phyloP scores from a whole-genome alignment of 2,329 filamentous ascomycete species.

The Capronia epimyces region DNA sequence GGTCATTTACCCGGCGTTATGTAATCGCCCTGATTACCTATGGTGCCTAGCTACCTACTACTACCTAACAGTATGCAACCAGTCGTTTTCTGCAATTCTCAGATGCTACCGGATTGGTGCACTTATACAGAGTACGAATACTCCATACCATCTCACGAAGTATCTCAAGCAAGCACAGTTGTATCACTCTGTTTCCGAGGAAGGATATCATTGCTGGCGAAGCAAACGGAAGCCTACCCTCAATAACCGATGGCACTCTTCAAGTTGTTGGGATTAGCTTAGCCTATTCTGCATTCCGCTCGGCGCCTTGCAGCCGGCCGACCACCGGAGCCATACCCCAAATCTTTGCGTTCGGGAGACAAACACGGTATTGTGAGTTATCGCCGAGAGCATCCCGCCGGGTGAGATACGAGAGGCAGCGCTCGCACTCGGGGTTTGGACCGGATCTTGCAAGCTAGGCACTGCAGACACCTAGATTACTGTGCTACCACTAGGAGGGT shows the following conservation, averaged over 20 bases:
- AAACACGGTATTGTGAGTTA: background rate
- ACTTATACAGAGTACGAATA: background rate
- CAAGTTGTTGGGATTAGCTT: background rate
- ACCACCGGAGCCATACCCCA: background rate
- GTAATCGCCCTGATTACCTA: conserved; percentile 18
- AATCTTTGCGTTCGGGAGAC: background rate
- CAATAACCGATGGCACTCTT: background rate
- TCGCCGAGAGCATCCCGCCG: background rate
- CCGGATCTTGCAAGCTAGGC: too few species aligned
- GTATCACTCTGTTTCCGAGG: too few species aligned
- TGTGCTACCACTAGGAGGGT: background rate
- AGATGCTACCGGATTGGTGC: conserved; percentile 7
- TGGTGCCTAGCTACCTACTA: too few species aligned
- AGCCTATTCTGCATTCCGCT: background rate
- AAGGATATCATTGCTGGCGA: background rate
- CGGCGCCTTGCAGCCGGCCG: too few species aligned
- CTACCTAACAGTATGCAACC: too few species aligned
- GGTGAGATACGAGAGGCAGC: background rate
- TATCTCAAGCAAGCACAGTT: background rate
- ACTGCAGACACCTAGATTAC: too few species aligned
- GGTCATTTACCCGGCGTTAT: conserved; percentile 18
- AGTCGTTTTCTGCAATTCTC: conserved; percentile 8
- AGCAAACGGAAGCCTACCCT: background rate
- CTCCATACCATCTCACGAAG: background rate
- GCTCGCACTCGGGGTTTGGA: too few species aligned